These are phyloP conservation scores for Nothopassalora personata DNA, from an alignment of 2,329 filamentous ascomycete genomes.

Conservation along the genomic window DNA sequence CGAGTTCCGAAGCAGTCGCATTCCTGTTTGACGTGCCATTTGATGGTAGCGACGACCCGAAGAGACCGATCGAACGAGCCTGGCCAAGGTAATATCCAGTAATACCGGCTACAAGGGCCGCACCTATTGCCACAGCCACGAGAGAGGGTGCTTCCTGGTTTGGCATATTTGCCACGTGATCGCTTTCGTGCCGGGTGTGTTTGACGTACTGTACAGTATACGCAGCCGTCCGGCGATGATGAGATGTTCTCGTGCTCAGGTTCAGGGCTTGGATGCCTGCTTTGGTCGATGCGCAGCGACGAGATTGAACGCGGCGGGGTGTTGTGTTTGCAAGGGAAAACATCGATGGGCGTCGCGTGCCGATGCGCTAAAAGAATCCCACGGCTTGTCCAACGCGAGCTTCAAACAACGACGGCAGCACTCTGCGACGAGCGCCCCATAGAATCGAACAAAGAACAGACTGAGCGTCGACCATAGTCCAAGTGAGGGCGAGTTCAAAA, in stretches of 20 bases:
- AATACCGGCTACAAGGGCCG: slow-evolving; percentile 67
- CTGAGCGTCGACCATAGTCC: slow-evolving; percentile 6
- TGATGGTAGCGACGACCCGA: slow-evolving; percentile 48
- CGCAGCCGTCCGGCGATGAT: background rate
- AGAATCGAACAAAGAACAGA: slow-evolving; percentile 14
- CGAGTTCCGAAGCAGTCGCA: slow-evolving; percentile 19
- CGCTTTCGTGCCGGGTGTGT: background rate
- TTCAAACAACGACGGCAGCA: background rate
- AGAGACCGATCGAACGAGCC: slow-evolving; percentile 65
- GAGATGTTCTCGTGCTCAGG: background rate
- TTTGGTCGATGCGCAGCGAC: background rate
- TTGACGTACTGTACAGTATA: background rate
- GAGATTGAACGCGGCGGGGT: slow-evolving; percentile 7
- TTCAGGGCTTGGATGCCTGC: background rate
- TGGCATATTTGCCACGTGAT: background rate
- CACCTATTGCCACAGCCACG: slow-evolving; percentile 61
- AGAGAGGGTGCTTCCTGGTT: slow-evolving; percentile 43
- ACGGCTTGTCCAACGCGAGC: slow-evolving; percentile 28
- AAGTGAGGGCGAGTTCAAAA: slow-evolving; percentile 18
- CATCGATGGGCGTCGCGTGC: background rate
- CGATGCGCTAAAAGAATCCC: background rate
- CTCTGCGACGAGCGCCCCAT: slow-evolving; percentile 2
- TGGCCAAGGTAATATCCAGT: slow-evolving; percentile 69
- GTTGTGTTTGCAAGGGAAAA: no score
- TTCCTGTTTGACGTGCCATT: slow-evolving; percentile 16